Evolutionary conservation across 192 early-diverging fungal genomes (phyloP).

Genomic region (Spizellomyces punctatus): DNA sequence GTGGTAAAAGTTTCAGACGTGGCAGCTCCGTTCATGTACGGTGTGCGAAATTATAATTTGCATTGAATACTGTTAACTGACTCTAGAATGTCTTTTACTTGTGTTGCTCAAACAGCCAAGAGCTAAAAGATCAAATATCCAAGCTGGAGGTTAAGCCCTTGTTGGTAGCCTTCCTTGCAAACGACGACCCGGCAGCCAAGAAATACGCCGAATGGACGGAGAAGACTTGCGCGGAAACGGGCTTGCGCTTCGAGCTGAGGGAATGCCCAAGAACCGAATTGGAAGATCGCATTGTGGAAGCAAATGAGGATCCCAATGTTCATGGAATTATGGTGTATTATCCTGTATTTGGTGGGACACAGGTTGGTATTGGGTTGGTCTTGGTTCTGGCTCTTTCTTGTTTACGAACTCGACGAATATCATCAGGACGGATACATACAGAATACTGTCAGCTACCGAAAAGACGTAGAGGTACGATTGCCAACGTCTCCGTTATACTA

Average conservation of each 20-base stretch:
- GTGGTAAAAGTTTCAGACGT: constrained; percentile 64
- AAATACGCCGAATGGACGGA: constrained; percentile 97
- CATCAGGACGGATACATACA: constrained; percentile 87
- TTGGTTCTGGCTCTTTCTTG: neutral
- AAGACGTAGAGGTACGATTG: constrained; percentile 80
- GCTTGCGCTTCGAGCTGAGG: constrained; percentile 89
- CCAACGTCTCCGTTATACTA: neutral
- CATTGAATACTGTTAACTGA: neutral
- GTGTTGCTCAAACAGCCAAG: constrained; percentile 33
- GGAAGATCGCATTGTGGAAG: constrained; percentile 81
- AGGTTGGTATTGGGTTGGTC: constrained; percentile 48
- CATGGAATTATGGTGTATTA: constrained; percentile 99
- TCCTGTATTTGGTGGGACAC: constrained; percentile 91
- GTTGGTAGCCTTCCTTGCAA: constrained; percentile 93
- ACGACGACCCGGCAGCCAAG: constrained; percentile 82
- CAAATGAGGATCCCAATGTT: constrained; percentile 81
- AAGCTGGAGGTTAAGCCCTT: constrained; percentile 34
- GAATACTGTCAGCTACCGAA: constrained; percentile 81
- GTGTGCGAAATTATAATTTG: neutral
- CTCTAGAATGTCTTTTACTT: too few relatives aligned
- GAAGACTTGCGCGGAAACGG: constrained; percentile 88
- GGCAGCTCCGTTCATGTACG: constrained; percentile 66
- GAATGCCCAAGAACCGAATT: constrained; percentile 80
- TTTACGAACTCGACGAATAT: neutral
- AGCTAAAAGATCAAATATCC: constrained; percentile 41